Percentiles rank a stretch among this genome's conserved stretches.
Conservation (phyloP, 2,329 filamentous ascomycete genomes). For the Aspergillus nomiae region DNA sequence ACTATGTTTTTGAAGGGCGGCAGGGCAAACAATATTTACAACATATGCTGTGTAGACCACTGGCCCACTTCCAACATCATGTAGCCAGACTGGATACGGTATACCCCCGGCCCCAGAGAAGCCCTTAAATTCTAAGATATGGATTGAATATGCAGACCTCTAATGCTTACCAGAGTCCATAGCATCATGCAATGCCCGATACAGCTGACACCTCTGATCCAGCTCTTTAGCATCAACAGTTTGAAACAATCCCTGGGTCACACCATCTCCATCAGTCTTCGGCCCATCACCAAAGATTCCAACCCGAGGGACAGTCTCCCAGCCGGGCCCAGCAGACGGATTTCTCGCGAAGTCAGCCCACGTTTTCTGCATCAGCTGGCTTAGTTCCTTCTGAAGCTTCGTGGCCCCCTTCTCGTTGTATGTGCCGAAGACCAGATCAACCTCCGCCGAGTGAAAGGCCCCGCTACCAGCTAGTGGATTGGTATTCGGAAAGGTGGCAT, state of each 20-base stretch:
- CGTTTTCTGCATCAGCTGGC: conserved; percentile 26
- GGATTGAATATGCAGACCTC: not conserved
- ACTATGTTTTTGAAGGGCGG: too few species aligned
- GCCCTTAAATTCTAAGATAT: not conserved
- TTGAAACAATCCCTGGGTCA: conserved; percentile 12
- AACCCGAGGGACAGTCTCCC: conserved; percentile 16
- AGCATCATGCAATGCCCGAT: not conserved
- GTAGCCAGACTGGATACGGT: too few species aligned
- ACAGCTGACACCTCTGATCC: not conserved
- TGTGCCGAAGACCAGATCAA: conserved; percentile 33
- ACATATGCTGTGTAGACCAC: too few species aligned
- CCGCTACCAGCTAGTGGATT: conserved; percentile 12
- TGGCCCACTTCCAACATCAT: too few species aligned
- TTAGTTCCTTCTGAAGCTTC: conserved; percentile 19
- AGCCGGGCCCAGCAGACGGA: conserved; percentile 26
- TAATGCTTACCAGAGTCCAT: not conserved
- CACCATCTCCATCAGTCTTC: conserved; percentile 10
- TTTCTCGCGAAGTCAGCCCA: conserved; percentile 32
- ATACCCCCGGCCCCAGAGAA: not conserved
- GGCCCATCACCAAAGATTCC: conserved; percentile 16
- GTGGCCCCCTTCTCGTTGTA: conserved; percentile 25
- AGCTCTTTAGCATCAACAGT: not conserved
- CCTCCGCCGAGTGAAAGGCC: conserved; percentile 38
- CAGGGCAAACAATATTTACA: too few species aligned
- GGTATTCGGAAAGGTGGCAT: conserved; percentile 30